Base-by-base conservation (phyloP, 176 grass and related monocot genomes). In the Puya raimondii region DNA sequence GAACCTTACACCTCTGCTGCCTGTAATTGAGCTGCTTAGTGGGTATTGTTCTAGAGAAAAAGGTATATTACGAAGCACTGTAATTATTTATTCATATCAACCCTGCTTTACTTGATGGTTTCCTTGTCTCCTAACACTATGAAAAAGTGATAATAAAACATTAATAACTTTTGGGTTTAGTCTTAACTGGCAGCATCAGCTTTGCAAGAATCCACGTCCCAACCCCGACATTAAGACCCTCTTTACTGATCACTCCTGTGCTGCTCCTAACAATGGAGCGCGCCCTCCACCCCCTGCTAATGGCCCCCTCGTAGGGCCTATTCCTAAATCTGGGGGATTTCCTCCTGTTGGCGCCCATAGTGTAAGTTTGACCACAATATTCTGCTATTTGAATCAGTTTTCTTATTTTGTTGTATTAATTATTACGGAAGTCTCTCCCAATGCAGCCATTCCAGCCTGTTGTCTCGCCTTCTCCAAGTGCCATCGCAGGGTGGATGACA, bases 171-270 rank as follows among this genome's bases (percentile, higher is more conserved):
- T 58, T 58, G 54, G 27, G 27, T 29, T 29, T 69, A 97, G 93
- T 70, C 82, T 99, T 53, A 99, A 99, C 69, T 99, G 94, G 95
- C 94, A 99, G 57, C 94, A 99, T 85, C 94, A 99, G 75, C 85
- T 99, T n/a, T 99, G 94, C 89, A 99, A 99, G 87, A 99, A 99
- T 75, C 94, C 94, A 27, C 88, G 94, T 64, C 86, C 89, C 26
- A 99, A 99, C 65, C 94, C 94, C 23, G 94, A 99, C 79, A 99
- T 99, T 71, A 99, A 99, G 83, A 99, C 94, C 69, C 87, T 99
- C 9, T 99, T 99, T 63, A 99, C 89, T 33, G 94, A 99, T 82
- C 94, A 99, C 69, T 99, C 94, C 4, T 99, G 94, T 78, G 84
- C 89, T 47, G 79, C 82, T 83, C 87, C 89, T 81, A 70, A 89